Percentiles rank a stretch among this genome's conserved stretches.
These are phyloP conservation scores for Colletotrichum sp. DNA, from an alignment of 2,329 filamentous ascomycete genomes.

Conservation along the genomic window DNA sequence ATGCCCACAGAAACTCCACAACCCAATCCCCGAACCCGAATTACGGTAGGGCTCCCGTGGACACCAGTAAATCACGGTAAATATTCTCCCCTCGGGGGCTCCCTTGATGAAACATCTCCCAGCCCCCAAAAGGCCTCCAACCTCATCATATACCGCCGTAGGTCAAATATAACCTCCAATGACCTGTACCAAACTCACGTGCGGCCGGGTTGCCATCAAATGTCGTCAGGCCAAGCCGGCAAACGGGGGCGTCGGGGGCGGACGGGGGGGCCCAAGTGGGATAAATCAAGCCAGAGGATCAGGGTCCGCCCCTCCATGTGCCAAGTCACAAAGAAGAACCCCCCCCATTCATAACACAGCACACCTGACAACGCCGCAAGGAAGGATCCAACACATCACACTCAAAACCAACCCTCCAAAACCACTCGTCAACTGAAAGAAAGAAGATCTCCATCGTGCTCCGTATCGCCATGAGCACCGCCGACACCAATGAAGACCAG, in stretches of 20 bases:
- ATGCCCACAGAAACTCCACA: not conserved
- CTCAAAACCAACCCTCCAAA: not conserved
- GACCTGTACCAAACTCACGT: not conserved
- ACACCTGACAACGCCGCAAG: not conserved
- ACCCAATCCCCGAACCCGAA: not conserved
- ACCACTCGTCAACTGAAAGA: not conserved
- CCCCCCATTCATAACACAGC: not conserved
- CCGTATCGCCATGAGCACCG: not conserved
- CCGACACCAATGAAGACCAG: not conserved
- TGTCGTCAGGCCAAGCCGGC: not conserved
- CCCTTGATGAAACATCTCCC: not conserved
- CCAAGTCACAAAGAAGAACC: not conserved
- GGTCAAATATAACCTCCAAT: not conserved
- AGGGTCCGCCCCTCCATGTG: slow-evolving; percentile 1
- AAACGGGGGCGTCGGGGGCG: not conserved
- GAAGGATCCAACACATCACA: not conserved
- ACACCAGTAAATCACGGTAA: not conserved
- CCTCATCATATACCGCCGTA: not conserved
- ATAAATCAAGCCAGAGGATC: not conserved
- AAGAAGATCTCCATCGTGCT: not conserved
- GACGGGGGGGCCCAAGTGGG: not conserved
- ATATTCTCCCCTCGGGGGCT: not conserved
- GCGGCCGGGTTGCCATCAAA: not conserved
- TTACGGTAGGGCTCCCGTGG: not conserved
- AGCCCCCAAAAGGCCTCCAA: not conserved